These are phyloP conservation scores for Fusarium drepaniforme DNA, from an alignment of 2,329 filamentous ascomycete species.

Conservation along the genomic window DNA sequence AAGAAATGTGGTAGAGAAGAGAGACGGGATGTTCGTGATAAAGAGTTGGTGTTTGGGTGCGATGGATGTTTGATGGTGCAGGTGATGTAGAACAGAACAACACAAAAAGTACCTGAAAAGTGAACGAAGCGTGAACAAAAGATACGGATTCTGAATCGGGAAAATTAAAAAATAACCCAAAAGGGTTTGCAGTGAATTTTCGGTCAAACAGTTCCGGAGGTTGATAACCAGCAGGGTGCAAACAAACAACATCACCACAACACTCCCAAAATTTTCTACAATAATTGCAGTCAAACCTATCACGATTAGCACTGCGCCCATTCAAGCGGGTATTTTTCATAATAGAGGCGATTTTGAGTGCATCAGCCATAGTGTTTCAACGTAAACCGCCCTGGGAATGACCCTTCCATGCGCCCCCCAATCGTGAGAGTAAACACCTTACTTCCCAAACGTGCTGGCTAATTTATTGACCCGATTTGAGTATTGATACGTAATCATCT, in stretches of 20 bases:
- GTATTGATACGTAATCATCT: rapidly evolving
- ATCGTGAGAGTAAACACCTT: not conserved
- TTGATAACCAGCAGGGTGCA: not conserved
- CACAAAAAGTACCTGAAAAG: not conserved
- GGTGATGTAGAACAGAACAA: not conserved
- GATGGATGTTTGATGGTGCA: not conserved
- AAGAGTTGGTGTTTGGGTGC: not conserved
- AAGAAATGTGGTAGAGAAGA: not conserved
- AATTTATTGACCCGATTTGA: not conserved
- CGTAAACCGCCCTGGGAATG: not conserved
- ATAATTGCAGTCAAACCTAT: not conserved
- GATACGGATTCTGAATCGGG: not conserved
- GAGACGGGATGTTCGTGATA: not conserved
- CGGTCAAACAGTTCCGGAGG: not conserved
- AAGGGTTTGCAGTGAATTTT: not conserved
- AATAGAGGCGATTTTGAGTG: not conserved
- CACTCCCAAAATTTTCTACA: not conserved
- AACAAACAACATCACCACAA: not conserved
- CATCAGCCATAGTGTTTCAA: not conserved
- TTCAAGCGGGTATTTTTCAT: not conserved
- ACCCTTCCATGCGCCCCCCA: not conserved
- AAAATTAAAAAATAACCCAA: not conserved
- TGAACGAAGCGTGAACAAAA: not conserved
- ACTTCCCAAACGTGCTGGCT: not conserved
- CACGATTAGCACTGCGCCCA: not conserved